Base-by-base conservation (phyloP, 2,329 filamentous ascomycete genomes). In the Talaromyces albobiverticillius region DNA sequence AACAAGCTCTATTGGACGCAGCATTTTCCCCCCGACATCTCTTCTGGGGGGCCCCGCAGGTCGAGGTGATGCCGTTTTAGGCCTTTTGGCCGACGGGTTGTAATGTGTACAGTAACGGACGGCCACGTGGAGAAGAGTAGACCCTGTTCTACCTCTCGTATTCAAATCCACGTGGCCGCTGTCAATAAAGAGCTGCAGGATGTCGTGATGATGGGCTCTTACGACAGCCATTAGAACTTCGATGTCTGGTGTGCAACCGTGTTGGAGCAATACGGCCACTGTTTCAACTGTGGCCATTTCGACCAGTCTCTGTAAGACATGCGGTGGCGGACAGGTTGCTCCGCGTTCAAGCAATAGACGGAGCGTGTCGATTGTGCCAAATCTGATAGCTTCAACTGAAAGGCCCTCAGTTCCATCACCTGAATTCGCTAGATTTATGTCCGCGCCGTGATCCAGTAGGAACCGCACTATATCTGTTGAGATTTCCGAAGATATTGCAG, bases 381-480 rank as follows among this genome's bases (percentile, higher is more conserved):
- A 8, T 9, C 4, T n/a, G 22, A 43, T 43, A 13, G 14, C 41
- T 43, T 43, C 20, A 18, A 26, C 41, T 43, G 26, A 43, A 14
- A 43, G 41, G 22, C 18, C 13, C 16, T 18, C 38, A 22, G 14
- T 13, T 29, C 26, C 26, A 26, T 25, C n/a, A 29, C 23, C 13
- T 6, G 26, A 5, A 41, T 50, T 50, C 23, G 32, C 34, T 18
- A 50, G n/a, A 26, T n/a, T 26, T 18, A 40, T 50, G 26, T 50
- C 47, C 18, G 47, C 34, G 11, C 47, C 47, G 29, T 50, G 29
- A 16, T 50, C 47, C n/a, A 50, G 34, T 10, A 41, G 34, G 26
- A 50, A 50, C 31, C 14, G 41, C 7, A 16, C 23, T 43, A 29
- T 29, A 20, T 43, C 41, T 3, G 41, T 43, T 43, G 41, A 43